These are phyloP conservation scores for Albatrellus sp. DNA, from an alignment of 1,284 basidiomycete species.

Conservation along the genomic window DNA sequence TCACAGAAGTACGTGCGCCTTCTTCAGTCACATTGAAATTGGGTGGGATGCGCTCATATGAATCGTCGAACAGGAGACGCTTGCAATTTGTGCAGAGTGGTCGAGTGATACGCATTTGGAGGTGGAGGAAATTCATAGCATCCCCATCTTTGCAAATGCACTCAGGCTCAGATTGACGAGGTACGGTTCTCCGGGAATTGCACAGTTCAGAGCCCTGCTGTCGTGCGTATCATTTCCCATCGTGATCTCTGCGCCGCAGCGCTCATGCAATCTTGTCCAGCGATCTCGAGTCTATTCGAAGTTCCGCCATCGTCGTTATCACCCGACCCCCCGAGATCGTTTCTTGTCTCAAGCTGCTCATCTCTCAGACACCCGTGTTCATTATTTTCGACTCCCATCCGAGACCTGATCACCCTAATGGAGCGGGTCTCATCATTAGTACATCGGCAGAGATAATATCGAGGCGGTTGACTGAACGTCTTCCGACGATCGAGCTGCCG, in stretches of 20 bases:
- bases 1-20: constrained; percentile 24
- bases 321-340: constrained; percentile 62
- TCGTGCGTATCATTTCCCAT: constrained; percentile 21
- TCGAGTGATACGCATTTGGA: constrained; percentile 39
- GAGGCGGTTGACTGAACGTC: constrained; percentile 31
- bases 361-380: constrained; percentile 24
- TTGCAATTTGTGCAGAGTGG: constrained; percentile 42
- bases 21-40: background rate
- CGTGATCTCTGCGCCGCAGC: background rate
- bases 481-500: constrained; percentile 36
- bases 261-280: constrained; percentile 13
- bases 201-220: constrained; percentile 31
- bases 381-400: constrained; percentile 56
- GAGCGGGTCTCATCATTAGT: constrained; percentile 43
- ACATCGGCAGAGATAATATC: constrained; percentile 28
- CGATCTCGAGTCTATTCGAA: constrained; percentile 16
- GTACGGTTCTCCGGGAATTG: constrained; percentile 25
- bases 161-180: constrained; percentile 25
- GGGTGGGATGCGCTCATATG: background rate
- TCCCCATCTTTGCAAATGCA: constrained; percentile 23
- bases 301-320: constrained; percentile 36
- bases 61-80: constrained; percentile 29
- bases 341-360: constrained; percentile 36
- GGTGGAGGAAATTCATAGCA: constrained; percentile 29
- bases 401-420: constrained; percentile 36